Percentiles rank a stretch among this genome's conserved stretches.
Conservation (phyloP, 352 stramenopile genomes). For the Globisporangium ultimum region DNA sequence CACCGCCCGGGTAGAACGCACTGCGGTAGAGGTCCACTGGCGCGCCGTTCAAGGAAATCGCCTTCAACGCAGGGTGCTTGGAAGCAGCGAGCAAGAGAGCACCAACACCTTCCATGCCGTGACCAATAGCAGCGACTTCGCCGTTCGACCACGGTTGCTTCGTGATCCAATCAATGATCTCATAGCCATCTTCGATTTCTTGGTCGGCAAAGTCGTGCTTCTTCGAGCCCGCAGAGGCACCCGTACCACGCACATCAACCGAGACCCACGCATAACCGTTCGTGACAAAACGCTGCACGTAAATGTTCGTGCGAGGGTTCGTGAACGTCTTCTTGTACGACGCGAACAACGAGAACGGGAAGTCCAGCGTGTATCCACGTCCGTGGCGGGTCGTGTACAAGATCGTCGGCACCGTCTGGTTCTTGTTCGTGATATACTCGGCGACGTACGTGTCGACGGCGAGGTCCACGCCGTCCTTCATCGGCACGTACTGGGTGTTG, state of each 20-base stretch:
- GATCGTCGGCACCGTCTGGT: conserved; percentile 63
- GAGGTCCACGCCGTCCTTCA: conserved; percentile 66
- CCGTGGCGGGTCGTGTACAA: conserved; percentile 76
- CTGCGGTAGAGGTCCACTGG: conserved; percentile 65
- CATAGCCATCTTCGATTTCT: conserved; percentile 69
- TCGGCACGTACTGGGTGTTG: conserved; percentile 69
- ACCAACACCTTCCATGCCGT: conserved; percentile 68
- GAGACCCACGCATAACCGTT: conserved; percentile 77
- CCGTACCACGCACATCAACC: conserved; percentile 77
- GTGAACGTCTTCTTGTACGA: conserved; percentile 71
- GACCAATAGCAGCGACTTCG: conserved; percentile 63
- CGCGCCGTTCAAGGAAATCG: conserved; percentile 65
- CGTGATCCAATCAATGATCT: conserved; percentile 80
- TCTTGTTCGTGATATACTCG: conserved; percentile 54
- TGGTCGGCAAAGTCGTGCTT: conserved; percentile 64
- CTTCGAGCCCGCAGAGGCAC: conserved; percentile 65
- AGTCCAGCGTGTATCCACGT: conserved; percentile 75
- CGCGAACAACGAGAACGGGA: conserved; percentile 73
- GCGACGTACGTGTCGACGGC: conserved; percentile 73
- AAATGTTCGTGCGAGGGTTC: conserved; percentile 73
- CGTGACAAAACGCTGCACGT: conserved; percentile 67
- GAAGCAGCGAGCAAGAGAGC: conserved; percentile 60
- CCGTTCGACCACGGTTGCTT: conserved; percentile 80
- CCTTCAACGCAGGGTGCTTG: conserved; percentile 66
- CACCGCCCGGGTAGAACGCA: conserved; percentile 73